Evolutionary conservation across 2,329 filamentous ascomycete species (phyloP).

Genomic region (Phoma sp.): DNA sequence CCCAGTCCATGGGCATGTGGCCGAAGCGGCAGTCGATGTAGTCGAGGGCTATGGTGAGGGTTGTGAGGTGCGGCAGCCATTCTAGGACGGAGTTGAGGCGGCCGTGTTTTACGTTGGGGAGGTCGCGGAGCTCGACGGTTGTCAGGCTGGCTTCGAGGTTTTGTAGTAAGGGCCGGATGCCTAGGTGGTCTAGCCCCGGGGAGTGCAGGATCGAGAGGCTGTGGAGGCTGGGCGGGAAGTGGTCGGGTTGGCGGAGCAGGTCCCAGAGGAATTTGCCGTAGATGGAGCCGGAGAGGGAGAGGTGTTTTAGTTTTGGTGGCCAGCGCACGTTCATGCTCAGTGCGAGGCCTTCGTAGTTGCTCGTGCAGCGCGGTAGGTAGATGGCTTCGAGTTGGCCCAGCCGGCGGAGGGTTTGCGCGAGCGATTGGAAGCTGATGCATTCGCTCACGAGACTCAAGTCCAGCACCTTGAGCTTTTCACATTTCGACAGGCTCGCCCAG

Average conservation of each 20-base stretch:
- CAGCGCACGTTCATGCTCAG: slow-evolving; percentile 43
- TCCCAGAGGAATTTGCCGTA: slow-evolving; percentile 51
- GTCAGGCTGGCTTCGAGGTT: slow-evolving; percentile 44
- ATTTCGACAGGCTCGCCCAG: slow-evolving; percentile 64
- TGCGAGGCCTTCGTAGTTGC: slow-evolving; percentile 34
- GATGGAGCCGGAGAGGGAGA: slow-evolving; percentile 54
- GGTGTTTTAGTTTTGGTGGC: slow-evolving; percentile 52
- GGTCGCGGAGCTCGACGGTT: slow-evolving; percentile 48
- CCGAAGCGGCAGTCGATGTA: slow-evolving; percentile 55
- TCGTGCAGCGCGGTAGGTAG: slow-evolving; percentile 52
- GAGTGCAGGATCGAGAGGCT: slow-evolving; percentile 51
- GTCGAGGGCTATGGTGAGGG: slow-evolving; percentile 54
- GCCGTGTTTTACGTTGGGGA: slow-evolving; percentile 49
- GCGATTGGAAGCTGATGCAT: slow-evolving; percentile 54
- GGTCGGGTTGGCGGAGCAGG: slow-evolving; percentile 40
- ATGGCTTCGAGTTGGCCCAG: slow-evolving; percentile 55
- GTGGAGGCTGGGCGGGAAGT: slow-evolving; percentile 39
- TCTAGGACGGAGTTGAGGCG: slow-evolving; percentile 51
- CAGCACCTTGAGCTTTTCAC: slow-evolving; percentile 55
- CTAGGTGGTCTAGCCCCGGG: slow-evolving; percentile 46
- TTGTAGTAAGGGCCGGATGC: slow-evolving; percentile 48
- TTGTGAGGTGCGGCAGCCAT: slow-evolving; percentile 48
- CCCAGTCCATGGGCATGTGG: slow-evolving; percentile 26
- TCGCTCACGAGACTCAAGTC: slow-evolving; percentile 62
- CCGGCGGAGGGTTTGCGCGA: slow-evolving; percentile 59